A percentile compares a stretch with the other conserved stretches of the same genome.
phyloP scores from a whole-genome alignment of 23 red algal species.

The Gracilaria gracilis region DNA sequence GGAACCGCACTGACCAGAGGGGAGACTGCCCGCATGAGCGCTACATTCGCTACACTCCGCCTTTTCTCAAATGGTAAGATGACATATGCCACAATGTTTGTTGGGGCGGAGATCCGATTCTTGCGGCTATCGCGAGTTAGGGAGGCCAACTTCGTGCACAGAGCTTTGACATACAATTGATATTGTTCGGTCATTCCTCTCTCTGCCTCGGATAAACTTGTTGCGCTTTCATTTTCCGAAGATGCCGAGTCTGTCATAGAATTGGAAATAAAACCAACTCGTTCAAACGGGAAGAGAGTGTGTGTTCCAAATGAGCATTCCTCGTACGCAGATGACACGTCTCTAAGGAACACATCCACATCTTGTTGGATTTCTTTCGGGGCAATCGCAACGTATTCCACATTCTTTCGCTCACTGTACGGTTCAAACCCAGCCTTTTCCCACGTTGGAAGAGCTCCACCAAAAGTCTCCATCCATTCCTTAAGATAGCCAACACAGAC shows the following conservation, averaged over 20 bases:
- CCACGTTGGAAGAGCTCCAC: conserved; percentile 61
- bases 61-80: conserved; percentile 56
- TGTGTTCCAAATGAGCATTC: conserved; percentile 75
- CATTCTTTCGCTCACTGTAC: conserved; percentile 61
- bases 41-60: conserved; percentile 56
- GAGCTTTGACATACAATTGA: conserved; percentile 44
- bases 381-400: conserved; percentile 64
- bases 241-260: conserved; percentile 20
- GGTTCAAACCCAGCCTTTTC: conserved; percentile 74
- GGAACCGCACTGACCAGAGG: conserved; percentile 55
- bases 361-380: conserved; percentile 66
- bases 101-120: conserved; percentile 38
- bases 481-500: conserved; percentile 65
- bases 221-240: conserved; percentile 2
- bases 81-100: conserved; percentile 72
- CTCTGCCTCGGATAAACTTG: conserved; percentile 42
- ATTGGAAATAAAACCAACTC: conserved; percentile 55
- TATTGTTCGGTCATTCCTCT: conserved; percentile 67
- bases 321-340: conserved; percentile 64
- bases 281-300: conserved; percentile 59
- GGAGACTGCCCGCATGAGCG: conserved; percentile 50
- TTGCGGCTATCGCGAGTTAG: conserved; percentile 58
- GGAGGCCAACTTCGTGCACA: conserved; percentile 54
- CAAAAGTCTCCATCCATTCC: conserved; percentile 71
- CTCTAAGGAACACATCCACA: conserved; percentile 60